A percentile compares a stretch with the other conserved stretches of the same genome.
Evolutionary conservation across 768 basidiomycete genomes (phyloP).

Genomic region (Porpolomopsis calyptriformis): DNA sequence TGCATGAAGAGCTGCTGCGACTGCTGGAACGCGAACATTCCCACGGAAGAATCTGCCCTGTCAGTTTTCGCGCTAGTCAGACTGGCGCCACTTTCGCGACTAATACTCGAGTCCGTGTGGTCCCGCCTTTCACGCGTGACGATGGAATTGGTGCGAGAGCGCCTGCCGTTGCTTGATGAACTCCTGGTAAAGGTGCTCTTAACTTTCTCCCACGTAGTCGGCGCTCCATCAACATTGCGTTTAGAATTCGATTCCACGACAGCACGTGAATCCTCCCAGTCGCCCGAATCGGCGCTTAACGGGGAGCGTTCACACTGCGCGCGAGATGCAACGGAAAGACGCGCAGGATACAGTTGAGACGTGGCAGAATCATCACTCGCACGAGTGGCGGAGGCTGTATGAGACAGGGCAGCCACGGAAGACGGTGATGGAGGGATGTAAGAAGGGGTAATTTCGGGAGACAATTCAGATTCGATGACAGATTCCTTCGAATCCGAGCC

Average conservation of each 20-base stretch:
- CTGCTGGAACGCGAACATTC: slow-evolving; percentile 27
- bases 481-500: slow-evolving; percentile 48
- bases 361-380: slow-evolving; percentile 40
- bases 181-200: slow-evolving; percentile 58
- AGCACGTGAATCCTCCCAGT: slow-evolving; percentile 36
- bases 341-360: slow-evolving; percentile 46
- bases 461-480: slow-evolving; percentile 53
- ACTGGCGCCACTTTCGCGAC: slow-evolving; percentile 69
- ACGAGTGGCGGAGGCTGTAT: slow-evolving; percentile 28
- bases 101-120: slow-evolving; percentile 62
- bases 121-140: slow-evolving; percentile 55
- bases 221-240: slow-evolving; percentile 43
- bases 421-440: slow-evolving; percentile 40
- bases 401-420: slow-evolving; percentile 35
- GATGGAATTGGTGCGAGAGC: slow-evolving; percentile 73
- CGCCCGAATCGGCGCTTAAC: slow-evolving; percentile 36
- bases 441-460: slow-evolving; percentile 37
- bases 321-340: slow-evolving; percentile 53
- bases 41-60: slow-evolving; percentile 29
- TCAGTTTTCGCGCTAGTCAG: slow-evolving; percentile 52
- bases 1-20: slow-evolving; percentile 38
- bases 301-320: slow-evolving; percentile 54
- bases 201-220: slow-evolving; percentile 63
- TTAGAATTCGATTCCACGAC: slow-evolving; percentile 39
- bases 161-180: slow-evolving; percentile 56